Evolutionary conservation across 1,139 yeast genomes (phyloP).

Genomic region (Arxiozyma heterogenica): DNA sequence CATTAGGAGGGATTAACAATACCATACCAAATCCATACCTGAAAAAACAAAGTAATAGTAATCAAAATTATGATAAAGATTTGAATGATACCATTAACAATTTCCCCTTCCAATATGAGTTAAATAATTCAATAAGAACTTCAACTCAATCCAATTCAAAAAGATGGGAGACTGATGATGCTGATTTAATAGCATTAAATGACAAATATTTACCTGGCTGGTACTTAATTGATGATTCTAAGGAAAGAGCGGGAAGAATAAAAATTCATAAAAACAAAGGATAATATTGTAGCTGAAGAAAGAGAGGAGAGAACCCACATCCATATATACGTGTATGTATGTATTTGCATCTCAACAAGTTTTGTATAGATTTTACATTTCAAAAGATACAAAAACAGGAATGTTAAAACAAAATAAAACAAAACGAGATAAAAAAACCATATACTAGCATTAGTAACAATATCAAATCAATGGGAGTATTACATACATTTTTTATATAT

Average conservation of each 20-base stretch:
- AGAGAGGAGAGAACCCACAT: neutral
- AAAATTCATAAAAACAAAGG: constrained; percentile 3
- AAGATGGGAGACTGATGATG: neutral
- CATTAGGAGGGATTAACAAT: constrained; percentile 25
- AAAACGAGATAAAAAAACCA: too few relatives aligned
- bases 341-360: neutral
- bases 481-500: too few relatives aligned
- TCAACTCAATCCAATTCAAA: constrained; percentile 4
- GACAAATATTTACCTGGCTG: constrained; percentile 28
- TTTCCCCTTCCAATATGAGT: constrained; percentile 24
- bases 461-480: neutral
- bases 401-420: too few relatives aligned
- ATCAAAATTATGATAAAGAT: neutral
- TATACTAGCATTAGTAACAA: neutral
- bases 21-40: constrained; percentile 29
- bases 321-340: neutral
- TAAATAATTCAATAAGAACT: constrained; percentile 13
- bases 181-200: neutral
- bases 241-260: constrained; percentile 30
- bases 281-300: neutral
- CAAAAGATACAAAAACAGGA: too few relatives aligned
- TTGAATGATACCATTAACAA: neutral
- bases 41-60: neutral
- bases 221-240: constrained; percentile 25
- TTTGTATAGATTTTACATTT: neutral